Evolutionary conservation across 495 filamentous ascomycete genomes (phyloP).

Genomic region (Achaetomiella virescens): DNA sequence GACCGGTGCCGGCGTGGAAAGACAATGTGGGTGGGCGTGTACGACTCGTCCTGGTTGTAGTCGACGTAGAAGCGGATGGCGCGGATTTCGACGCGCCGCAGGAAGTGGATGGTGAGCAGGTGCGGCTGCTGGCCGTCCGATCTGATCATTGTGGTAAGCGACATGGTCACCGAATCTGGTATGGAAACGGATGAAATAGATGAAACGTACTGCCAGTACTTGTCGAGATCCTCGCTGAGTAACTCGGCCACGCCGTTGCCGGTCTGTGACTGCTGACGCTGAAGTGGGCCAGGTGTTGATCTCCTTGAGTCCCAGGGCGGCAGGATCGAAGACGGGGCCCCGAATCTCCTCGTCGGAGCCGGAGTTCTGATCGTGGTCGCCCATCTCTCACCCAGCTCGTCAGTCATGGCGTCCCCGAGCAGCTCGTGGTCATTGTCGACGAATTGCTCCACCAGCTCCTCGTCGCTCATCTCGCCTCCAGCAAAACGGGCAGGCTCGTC

Average conservation of each 20-base stretch:
- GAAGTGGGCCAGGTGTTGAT: conserved; percentile 91
- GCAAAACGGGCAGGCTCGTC: conserved; percentile 8
- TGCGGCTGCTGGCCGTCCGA: conserved; percentile 96
- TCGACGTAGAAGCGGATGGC: conserved; percentile 82
- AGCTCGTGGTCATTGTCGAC: conserved; percentile 18
- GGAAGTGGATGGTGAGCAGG: conserved; percentile 88
- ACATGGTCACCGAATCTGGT: background rate
- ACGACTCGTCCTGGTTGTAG: conserved; percentile 86
- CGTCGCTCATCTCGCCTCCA: conserved; percentile 6
- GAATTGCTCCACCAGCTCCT: conserved; percentile 5
- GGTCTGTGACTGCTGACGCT: conserved; percentile 84
- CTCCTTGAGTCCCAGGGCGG: conserved; percentile 63
- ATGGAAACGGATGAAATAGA: background rate
- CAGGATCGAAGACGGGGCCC: conserved; percentile 35
- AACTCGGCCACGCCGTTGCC: conserved; percentile 84
- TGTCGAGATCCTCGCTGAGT: conserved; percentile 65
- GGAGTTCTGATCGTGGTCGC: conserved; percentile 19
- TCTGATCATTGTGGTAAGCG: conserved; percentile 22
- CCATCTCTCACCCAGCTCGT: conserved; percentile 17
- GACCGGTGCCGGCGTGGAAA: conserved; percentile 80
- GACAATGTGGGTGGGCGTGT: conserved; percentile 89
- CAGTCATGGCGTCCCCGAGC: conserved; percentile 23
- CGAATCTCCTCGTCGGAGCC: conserved; percentile 26
- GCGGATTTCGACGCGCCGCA: conserved; percentile 81
- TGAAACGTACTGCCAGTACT: conserved; percentile 76